Evolutionary conservation across 164 flowering plant species (phyloP).

Genomic region (Protea cynaroides): DNA sequence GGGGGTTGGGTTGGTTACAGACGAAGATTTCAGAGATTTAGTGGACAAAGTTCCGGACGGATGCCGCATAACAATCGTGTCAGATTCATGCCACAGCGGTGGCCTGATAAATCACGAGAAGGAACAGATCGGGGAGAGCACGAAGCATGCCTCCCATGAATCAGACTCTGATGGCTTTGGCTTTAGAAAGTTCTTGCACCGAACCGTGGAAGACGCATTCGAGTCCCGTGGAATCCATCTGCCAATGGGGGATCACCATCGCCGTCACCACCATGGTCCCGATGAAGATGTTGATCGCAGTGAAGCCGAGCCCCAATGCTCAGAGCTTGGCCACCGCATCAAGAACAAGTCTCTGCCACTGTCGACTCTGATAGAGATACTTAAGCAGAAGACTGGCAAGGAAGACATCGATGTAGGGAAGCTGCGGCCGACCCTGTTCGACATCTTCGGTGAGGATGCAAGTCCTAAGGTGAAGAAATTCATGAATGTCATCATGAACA

Average conservation of each 20-base stretch:
- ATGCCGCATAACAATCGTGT: constrained; percentile 67
- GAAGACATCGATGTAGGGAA: constrained; percentile 94
- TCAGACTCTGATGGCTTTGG: constrained; percentile 22
- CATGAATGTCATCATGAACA: constrained; percentile 68
- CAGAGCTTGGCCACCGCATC: constrained; percentile 22
- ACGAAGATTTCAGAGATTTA: constrained; percentile 85
- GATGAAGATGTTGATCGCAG: constrained; percentile 6
- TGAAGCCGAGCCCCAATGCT: constrained; percentile 11
- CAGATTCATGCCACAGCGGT: constrained; percentile 96
- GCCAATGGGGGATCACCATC: constrained; percentile 28
- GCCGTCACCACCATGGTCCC: background rate
- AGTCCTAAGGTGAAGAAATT: constrained; percentile 98
- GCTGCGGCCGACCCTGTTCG: constrained; percentile 72
- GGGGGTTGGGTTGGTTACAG: constrained; percentile 42
- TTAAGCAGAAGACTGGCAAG: constrained; percentile 87
- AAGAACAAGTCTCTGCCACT: constrained; percentile 76
- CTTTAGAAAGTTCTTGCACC: constrained; percentile 47
- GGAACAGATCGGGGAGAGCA: constrained; percentile 94
- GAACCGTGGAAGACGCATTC: constrained; percentile 43
- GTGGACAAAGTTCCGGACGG: constrained; percentile 68
- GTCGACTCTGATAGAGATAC: constrained; percentile 78
- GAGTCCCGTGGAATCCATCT: constrained; percentile 76
- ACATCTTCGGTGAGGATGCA: constrained; percentile 78
- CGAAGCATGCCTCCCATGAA: constrained; percentile 18
- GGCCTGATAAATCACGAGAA: constrained; percentile 79